These are phyloP conservation scores for Phyllosticta citriasiana DNA, from an alignment of 2,329 filamentous ascomycete genomes.

Conservation along the genomic window DNA sequence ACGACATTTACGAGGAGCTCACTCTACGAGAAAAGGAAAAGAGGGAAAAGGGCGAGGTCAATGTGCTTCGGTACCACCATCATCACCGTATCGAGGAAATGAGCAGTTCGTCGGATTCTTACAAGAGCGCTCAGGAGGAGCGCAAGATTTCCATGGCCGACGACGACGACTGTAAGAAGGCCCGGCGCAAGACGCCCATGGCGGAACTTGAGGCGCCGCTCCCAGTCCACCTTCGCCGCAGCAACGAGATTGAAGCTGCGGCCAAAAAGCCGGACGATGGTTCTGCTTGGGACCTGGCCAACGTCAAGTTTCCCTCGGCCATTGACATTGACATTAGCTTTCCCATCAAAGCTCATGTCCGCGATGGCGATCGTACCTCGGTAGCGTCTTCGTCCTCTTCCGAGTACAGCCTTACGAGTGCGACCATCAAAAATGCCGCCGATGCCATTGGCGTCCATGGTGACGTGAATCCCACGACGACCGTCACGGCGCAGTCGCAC, in stretches of 20 bases:
- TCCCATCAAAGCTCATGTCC: conserved; percentile 10
- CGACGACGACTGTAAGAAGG: neutral
- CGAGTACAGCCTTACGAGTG: conserved; percentile 3
- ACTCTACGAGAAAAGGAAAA: conserved; percentile 16
- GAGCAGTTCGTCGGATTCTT: neutral
- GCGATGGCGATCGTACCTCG: neutral
- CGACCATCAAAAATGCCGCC: neutral
- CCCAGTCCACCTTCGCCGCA: conserved; percentile 17
- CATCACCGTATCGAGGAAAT: neutral
- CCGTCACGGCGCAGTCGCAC: neutral
- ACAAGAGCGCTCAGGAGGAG: conserved; percentile 6
- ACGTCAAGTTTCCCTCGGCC: conserved; percentile 12
- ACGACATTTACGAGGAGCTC: conserved; percentile 24
- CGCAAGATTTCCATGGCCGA: neutral
- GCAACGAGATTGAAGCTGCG: neutral
- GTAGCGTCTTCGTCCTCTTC: neutral
- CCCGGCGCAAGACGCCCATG: conserved; percentile 9
- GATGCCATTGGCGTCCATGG: neutral
- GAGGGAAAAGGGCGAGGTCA: neutral
- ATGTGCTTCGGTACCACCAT: neutral
- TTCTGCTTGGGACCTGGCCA: conserved; percentile 13
- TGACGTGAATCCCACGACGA: neutral
- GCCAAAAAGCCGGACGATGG: neutral
- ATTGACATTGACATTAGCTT: conserved; percentile 12
- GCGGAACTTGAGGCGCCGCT: conserved; percentile 20